Conservation (phyloP, 306 rosid species). For the Inga oerstediana region DNA sequence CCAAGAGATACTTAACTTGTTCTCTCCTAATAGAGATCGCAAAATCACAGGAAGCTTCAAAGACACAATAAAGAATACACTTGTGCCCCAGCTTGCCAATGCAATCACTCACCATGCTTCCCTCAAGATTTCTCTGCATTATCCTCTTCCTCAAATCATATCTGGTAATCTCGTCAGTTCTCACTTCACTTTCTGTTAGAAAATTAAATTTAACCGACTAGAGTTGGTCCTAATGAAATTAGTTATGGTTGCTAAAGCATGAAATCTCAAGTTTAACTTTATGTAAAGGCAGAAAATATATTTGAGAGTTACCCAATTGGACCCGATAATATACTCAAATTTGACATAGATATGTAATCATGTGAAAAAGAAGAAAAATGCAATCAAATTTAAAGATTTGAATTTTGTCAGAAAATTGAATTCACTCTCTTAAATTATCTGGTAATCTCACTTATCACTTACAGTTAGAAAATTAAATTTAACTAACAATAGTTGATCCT, state of each 20-base stretch:
- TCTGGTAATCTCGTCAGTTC: constrained; percentile 35
- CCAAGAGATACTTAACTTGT: constrained; percentile 46
- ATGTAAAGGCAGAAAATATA: too few species aligned
- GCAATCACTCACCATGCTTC: constrained; percentile 37
- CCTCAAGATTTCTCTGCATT: constrained; percentile 35
- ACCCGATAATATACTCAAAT: not conserved
- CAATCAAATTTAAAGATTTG: not conserved
- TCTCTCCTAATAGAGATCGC: constrained; percentile 46
- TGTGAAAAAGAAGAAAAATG: too few species aligned
- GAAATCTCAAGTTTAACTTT: too few species aligned
- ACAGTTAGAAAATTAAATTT: too few species aligned
- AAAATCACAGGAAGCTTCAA: constrained; percentile 44
- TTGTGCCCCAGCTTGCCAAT: constrained; percentile 44
- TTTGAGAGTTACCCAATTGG: not conserved
- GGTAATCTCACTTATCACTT: too few species aligned
- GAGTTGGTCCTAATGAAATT: not conserved
- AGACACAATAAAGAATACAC: constrained; percentile 43
- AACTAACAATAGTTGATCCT: too few species aligned
- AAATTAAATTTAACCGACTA: not conserved
- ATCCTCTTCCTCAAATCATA: constrained; percentile 56
- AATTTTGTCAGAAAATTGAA: not conserved
- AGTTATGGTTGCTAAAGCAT: not conserved
- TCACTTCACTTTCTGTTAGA: not conserved
- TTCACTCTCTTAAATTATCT: not conserved
- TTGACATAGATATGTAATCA: too few species aligned